Evolutionary conservation across 305 asterid species (phyloP).

Genomic region (Fraxinus xanthoxyloides): DNA sequence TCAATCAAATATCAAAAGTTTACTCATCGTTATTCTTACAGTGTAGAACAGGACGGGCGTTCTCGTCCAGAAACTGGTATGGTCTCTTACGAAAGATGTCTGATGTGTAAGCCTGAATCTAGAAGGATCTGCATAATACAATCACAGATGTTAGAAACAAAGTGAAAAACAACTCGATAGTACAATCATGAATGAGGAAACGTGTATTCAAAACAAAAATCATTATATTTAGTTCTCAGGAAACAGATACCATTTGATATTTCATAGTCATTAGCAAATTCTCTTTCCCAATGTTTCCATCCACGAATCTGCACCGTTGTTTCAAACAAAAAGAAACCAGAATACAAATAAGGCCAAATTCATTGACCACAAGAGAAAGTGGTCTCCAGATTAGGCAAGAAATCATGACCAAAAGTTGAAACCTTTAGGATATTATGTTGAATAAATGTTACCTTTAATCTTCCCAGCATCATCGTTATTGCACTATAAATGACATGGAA

Average conservation of each 20-base stretch:
- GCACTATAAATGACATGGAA: slow-evolving; percentile 47
- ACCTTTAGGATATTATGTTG: neutral
- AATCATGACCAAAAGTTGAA: neutral
- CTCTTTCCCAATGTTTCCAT: slow-evolving; percentile 90
- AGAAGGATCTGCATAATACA: slow-evolving; percentile 44
- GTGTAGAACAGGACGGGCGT: slow-evolving; percentile 51
- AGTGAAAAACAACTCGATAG: neutral
- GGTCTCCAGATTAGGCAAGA: neutral
- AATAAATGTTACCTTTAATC: slow-evolving; percentile 31
- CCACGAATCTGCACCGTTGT: slow-evolving; percentile 59
- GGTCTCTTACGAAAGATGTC: slow-evolving; percentile 71
- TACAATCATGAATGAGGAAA: neutral
- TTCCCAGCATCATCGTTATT: slow-evolving; percentile 43
- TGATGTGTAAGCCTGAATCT: slow-evolving; percentile 77
- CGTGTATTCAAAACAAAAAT: neutral
- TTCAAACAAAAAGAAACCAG: neutral
- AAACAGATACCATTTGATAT: slow-evolving; percentile 45
- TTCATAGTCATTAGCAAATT: slow-evolving; percentile 37
- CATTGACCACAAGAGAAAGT: neutral
- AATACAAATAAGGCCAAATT: neutral
- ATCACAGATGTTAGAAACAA: neutral
- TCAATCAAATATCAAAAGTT: neutral
- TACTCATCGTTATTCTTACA: slow-evolving; percentile 40
- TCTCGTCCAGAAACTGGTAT: slow-evolving; percentile 50
- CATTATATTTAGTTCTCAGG: neutral